Evolutionary conservation across 139 green algal genomes (phyloP).

Genomic region (Pseudopediastrum boryanum): DNA sequence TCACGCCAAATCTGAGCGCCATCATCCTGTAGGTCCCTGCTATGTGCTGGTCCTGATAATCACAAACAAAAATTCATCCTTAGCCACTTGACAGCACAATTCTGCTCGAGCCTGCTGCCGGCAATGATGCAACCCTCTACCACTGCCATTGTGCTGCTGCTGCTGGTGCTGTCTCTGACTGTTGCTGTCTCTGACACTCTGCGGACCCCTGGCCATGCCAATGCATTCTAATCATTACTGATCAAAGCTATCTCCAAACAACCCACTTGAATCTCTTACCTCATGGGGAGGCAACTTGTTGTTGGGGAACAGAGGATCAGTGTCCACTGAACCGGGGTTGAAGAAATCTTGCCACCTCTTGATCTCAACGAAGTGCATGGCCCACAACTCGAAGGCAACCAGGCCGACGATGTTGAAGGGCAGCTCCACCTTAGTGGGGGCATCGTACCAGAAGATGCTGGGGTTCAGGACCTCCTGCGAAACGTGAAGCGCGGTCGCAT

Average conservation of each 20-base stretch:
- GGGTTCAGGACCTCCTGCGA: constrained; percentile 67
- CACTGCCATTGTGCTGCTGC: neutral
- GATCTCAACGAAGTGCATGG: constrained; percentile 82
- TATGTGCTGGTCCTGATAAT: no score
- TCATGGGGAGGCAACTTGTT: constrained; percentile 77
- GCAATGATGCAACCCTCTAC: neutral
- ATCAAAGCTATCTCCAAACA: neutral
- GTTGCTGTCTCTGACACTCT: neutral
- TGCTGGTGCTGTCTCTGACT: neutral
- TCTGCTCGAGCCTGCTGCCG: neutral
- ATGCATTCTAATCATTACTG: neutral
- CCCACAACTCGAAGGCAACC: constrained; percentile 83
- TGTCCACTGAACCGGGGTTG: constrained; percentile 81
- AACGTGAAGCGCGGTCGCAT: neutral
- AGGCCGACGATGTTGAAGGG: constrained; percentile 80
- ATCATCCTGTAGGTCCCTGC: no score
- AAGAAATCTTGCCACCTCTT: constrained; percentile 80
- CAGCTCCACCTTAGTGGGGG: constrained; percentile 57
- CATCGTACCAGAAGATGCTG: constrained; percentile 74
- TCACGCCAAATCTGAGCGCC: no score
- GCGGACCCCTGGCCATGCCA: neutral
- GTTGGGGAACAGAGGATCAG: constrained; percentile 80
- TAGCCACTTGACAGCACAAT: no score
- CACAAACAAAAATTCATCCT: no score
- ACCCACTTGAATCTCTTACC: constrained; percentile 33